Evolutionary conservation across 106 monocot genomes (phyloP), one percentile per base, ranked within the genome.

Genomic region (Dioscorea dumetorum): DNA sequence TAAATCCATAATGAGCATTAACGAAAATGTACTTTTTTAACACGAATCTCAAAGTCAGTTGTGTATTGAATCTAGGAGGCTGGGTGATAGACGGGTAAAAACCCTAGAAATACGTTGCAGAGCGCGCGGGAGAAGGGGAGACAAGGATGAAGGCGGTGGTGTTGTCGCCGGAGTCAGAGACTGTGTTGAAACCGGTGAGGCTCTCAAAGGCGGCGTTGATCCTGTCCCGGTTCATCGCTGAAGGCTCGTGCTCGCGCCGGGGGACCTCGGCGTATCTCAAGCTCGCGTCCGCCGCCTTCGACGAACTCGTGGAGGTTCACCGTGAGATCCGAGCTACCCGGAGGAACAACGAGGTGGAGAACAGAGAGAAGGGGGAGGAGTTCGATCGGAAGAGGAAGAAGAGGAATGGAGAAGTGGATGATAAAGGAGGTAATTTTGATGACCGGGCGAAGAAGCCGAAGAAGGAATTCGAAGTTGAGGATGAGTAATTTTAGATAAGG

Each of bases 101-200:
- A 15, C 54, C 54, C 54, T 56, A 56, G 54, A 19, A 18, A 14
- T 56, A 19, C 54, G 54, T 16, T 14, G 54, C 54, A 12, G 54
- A 19, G 0, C 54, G 12, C 16, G 12, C 16, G 12, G 54, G 54
- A 56, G 3, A 16, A 56, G 19, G 18, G 54, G 54, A 18, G 54
- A 5, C 4, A 14, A 65, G 13, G 62, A 87, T 87, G 86, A 79
- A 60, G 63, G 72, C 86, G 67, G 82, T 86, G 57, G 57, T 41
- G 5, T 6, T 41, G 41, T 41, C 41, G 5, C 41, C 35, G 5
- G 86, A 73, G 12, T 52, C 20, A 16, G 73, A 79, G 57, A 57
- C 60, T 1, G 70, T 76, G 9, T 83, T 80, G 57, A 77, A 72
- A 41, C 73, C 66, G 50, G 54, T 87, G 16, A 60, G 73, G 17